These are phyloP conservation scores for Colletotrichum abscissum DNA, from an alignment of 2,329 filamentous ascomycete genomes.

Conservation along the genomic window DNA sequence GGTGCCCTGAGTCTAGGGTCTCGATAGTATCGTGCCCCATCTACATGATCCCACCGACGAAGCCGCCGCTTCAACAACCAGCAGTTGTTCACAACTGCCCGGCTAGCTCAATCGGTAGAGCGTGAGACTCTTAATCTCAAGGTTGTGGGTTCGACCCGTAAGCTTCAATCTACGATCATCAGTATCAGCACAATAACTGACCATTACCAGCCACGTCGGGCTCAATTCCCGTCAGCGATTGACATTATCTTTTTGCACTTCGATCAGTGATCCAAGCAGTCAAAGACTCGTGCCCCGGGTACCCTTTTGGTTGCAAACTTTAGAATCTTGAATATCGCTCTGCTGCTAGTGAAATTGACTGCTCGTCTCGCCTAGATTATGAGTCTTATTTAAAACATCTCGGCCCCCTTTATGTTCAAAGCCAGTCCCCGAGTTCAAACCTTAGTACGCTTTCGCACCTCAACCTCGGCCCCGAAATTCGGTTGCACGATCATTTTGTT, in stretches of 20 bases:
- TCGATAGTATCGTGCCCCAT: background rate
- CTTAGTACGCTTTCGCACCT: conserved; percentile 12
- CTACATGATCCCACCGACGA: background rate
- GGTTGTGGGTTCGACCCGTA: conserved; percentile 62
- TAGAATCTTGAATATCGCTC: background rate
- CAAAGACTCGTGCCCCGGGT: too few species aligned
- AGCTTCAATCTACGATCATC: background rate
- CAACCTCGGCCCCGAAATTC: background rate
- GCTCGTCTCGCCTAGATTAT: background rate
- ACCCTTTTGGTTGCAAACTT: background rate
- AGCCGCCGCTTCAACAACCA: background rate
- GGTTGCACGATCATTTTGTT: conserved; percentile 6
- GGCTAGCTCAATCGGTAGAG: conserved; percentile 79
- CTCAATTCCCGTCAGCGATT: background rate
- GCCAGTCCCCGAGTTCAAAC: background rate
- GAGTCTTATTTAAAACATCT: background rate
- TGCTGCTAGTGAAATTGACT: background rate
- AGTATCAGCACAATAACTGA: background rate
- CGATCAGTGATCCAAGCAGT: accelerated
- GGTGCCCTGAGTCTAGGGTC: too few species aligned
- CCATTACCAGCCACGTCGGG: background rate
- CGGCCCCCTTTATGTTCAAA: too few species aligned
- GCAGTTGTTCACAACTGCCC: conserved; percentile 42
- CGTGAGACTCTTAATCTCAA: conserved; percentile 77
- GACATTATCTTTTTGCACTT: background rate